Conservation (phyloP, 805 yeast genomes). For the Saccharomycopsis sp. region DNA sequence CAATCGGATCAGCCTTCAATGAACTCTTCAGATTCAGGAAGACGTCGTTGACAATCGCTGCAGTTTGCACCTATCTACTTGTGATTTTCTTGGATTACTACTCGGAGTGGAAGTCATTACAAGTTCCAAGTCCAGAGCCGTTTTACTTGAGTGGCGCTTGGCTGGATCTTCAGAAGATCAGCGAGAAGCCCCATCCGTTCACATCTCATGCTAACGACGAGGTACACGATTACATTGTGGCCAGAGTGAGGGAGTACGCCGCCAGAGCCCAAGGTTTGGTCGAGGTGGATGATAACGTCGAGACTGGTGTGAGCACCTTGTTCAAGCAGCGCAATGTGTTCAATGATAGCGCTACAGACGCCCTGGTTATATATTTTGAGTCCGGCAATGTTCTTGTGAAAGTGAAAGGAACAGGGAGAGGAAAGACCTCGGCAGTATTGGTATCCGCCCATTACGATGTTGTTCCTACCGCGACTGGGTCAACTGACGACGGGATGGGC, state of each 20-base stretch:
- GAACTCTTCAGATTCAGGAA: slow-evolving; percentile 63
- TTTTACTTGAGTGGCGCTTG: slow-evolving; percentile 41
- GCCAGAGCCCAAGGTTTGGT: slow-evolving; percentile 25
- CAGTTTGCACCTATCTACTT: slow-evolving; percentile 37
- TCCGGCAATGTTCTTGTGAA: slow-evolving; percentile 73
- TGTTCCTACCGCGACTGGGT: slow-evolving; percentile 79
- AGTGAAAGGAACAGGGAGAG: slow-evolving; percentile 52
- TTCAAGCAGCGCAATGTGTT: slow-evolving; percentile 45
- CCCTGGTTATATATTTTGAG: slow-evolving; percentile 64
- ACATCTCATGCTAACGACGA: slow-evolving; percentile 66
- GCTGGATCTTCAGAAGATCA: slow-evolving; percentile 64
- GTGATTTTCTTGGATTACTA: slow-evolving; percentile 32
- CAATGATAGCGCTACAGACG: slow-evolving; percentile 31
- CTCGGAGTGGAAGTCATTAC: slow-evolving; percentile 35
- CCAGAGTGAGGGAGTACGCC: slow-evolving; percentile 34
- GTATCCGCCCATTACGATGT: slow-evolving; percentile 85
- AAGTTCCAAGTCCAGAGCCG: slow-evolving; percentile 36
- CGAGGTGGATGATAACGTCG: slow-evolving; percentile 32
- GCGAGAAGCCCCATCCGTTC: slow-evolving; percentile 66
- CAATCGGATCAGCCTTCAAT: no score
- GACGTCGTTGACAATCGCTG: slow-evolving; percentile 53
- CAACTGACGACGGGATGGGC: slow-evolving; percentile 91
- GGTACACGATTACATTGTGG: slow-evolving; percentile 58
- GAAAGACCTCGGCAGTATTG: slow-evolving; percentile 53
- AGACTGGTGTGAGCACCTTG: slow-evolving; percentile 35